Base-by-base conservation (phyloP, 306 rosid genomes). In the Cucumis cinereus region DNA sequence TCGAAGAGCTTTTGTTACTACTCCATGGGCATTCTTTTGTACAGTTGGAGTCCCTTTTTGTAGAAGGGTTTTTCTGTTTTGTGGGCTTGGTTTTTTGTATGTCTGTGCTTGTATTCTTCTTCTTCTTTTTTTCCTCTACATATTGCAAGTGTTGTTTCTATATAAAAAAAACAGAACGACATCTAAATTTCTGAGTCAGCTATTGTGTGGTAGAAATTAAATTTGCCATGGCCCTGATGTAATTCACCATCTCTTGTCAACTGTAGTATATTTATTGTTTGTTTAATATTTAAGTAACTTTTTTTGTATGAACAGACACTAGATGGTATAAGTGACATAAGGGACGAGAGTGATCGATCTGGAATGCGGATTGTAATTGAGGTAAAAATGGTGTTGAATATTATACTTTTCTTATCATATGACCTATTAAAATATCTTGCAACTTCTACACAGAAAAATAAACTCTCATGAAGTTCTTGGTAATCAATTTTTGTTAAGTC, bases 331-430 rank as follows among this genome's bases (percentile, higher is more conserved):
- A 84, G 96, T 81, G 99, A 94, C 86, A 89, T 94, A 73, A 90
- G 97, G 79, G 99, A 94, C 78, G 99, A 94, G 77, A 92, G 96
- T 81, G 99, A 94, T 83, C 95, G 99, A 33, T 72, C 96, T 83
- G 99, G 97, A 82, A 94, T 94, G 99, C 96, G 97, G 60, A 70
- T 94, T 57, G 96, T 94, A 60, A 89, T 94, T 81, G 97, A 94
- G 98, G 97, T 94, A 78, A 24, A 78, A 40, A 73, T 63, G 38
- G 23, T 70, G 47, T 43, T 24, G 49, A 12, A 22, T 52, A 57
- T 59, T 41, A 49, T 75, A 8, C 53, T 55, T 23, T 66, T 59
- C 23, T 52, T 75, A 30, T 57, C 67, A n/a, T 40, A 55, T 23
- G 58, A 54, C 61, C 40, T 47, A 9, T 47, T 68, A 11, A 47